Evolutionary conservation across 2,329 filamentous ascomycete genomes (phyloP).

Genomic region (Colletotrichum euphorbiae): DNA sequence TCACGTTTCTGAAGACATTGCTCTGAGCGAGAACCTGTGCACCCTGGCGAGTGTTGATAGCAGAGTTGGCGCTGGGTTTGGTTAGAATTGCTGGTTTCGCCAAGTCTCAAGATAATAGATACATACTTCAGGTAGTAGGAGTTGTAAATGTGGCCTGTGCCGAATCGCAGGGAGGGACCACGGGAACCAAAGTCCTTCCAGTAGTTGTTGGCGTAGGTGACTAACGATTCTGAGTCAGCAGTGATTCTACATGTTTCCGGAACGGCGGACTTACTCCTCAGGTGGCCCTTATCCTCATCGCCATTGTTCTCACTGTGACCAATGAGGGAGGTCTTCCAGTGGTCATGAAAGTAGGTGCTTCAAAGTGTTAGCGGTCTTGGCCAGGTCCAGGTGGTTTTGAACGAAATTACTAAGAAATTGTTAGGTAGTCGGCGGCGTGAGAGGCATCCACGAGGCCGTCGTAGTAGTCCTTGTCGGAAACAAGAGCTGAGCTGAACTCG

Average conservation of each 20-base stretch:
- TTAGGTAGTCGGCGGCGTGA: conserved; percentile 57
- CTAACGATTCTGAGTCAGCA: too few relatives aligned
- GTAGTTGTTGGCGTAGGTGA: conserved; percentile 73
- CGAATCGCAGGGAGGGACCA: conserved; percentile 69
- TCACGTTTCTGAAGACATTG: conserved; percentile 49
- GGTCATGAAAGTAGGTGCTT: conserved; percentile 55
- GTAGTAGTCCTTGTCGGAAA: conserved; percentile 55
- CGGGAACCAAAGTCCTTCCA: conserved; percentile 71
- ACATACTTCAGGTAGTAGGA: conserved; percentile 53
- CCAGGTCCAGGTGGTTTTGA: too few relatives aligned
- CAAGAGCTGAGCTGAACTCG: conserved; percentile 53
- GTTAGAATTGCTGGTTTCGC: not conserved
- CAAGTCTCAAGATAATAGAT: too few relatives aligned
- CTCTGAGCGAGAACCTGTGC: conserved; percentile 67
- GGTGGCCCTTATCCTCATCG: conserved; percentile 67
- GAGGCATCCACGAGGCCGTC: conserved; percentile 58
- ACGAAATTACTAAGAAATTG: conserved; percentile 48
- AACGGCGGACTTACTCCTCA: conserved; percentile 49
- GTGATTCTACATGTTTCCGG: too few relatives aligned
- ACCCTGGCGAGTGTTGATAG: conserved; percentile 65
- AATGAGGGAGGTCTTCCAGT: conserved; percentile 72
- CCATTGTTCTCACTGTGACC: conserved; percentile 71
- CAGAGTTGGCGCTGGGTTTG: conserved; percentile 50
- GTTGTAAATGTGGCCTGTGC: conserved; percentile 64
- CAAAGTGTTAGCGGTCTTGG: conserved; percentile 10